These are phyloP conservation scores for Zychaea mexicana DNA, from an alignment of 371 early-diverging fungal genomes.

Conservation along the genomic window DNA sequence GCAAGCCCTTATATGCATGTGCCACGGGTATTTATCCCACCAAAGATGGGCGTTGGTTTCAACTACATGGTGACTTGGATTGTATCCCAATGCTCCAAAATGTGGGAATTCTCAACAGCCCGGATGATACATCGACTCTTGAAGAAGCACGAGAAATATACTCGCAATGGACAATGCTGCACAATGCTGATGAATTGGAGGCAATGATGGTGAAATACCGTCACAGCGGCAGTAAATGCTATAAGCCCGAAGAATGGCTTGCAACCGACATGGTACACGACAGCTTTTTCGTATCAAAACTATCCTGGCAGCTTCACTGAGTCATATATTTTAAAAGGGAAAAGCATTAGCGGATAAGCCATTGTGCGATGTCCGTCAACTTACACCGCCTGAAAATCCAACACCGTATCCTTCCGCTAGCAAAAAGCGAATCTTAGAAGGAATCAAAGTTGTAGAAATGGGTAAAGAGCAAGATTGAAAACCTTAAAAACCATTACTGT, in stretches of 20 bases:
- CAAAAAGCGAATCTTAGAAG: constrained; percentile 8
- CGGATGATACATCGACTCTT: not conserved
- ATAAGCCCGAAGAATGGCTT: constrained; percentile 16
- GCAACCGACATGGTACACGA: constrained; percentile 10
- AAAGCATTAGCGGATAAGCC: constrained; percentile 5
- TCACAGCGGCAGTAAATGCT: constrained; percentile 15
- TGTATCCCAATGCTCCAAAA: not conserved
- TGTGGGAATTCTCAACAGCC: constrained; percentile 4
- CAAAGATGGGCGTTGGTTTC: constrained; percentile 18
- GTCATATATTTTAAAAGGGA: not conserved
- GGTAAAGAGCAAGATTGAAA: not conserved
- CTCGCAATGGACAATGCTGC: not conserved
- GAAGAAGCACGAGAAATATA: constrained; percentile 3
- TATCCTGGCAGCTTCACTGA: not conserved
- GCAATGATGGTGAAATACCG: constrained; percentile 9
- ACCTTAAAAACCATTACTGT: too few species aligned
- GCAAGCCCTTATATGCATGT: not conserved
- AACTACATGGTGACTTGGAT: constrained; percentile 15
- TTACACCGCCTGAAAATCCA: not conserved
- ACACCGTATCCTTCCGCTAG: not conserved
- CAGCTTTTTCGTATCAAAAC: not conserved
- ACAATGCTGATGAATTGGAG: constrained; percentile 13
- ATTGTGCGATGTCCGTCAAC: not conserved
- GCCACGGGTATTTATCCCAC: constrained; percentile 13
- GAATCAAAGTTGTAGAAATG: constrained; percentile 13